Evolutionary conservation across 2,329 filamentous ascomycete genomes (phyloP), one percentile per base, ranked within the genome.

Genomic region (Dactylonectria estremocensis): DNA sequence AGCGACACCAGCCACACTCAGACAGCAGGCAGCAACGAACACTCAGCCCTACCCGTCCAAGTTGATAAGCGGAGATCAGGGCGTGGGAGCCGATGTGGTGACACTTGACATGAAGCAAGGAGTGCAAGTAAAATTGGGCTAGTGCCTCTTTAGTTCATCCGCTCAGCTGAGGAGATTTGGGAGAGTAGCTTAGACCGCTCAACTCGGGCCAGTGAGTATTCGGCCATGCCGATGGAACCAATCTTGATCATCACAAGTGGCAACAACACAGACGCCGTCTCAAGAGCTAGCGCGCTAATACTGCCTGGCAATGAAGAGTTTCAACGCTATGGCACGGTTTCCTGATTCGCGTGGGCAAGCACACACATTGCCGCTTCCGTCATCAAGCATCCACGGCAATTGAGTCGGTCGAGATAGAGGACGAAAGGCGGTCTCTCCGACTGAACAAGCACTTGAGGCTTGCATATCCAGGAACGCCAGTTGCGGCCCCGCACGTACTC

Each of bases 41-140:
- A 24, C 52, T 61, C 64, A 66, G 64, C 58, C 63, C 64, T 66
- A 61, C 64, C 64, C 53, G 64, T 43, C 14, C 37, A 48, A 52
- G 58, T 40, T 40, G 58, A 62, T 52, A 53, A 58, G 56, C 58
- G 57, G 64, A 22, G 52, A 61, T 52, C 58, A 50, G 53, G 28
- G 18, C 52, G 63, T 53, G 63, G 50, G 52, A 58, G 53, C 64
- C 58, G 18, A 62, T 58, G 58, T 37, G 35, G 64, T 58, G 46
- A 54, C 64, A 66, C 46, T 61, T 56, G 46, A 53, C 58, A 45
- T 37, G 37, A 61, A 53, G 53, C 20, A 61, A 20, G 18, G 58
- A 57, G 46, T 22, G 52, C 53, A 52, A 56, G 52, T 43, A 57
- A 35, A 46, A 18, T 33, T 22, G 28, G 64, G 13, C 14, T 61